Evolutionary conservation across 139 green algal species (phyloP), one percentile per base, ranked within the genome.

Genomic region (Picochlorum costavermella): DNA sequence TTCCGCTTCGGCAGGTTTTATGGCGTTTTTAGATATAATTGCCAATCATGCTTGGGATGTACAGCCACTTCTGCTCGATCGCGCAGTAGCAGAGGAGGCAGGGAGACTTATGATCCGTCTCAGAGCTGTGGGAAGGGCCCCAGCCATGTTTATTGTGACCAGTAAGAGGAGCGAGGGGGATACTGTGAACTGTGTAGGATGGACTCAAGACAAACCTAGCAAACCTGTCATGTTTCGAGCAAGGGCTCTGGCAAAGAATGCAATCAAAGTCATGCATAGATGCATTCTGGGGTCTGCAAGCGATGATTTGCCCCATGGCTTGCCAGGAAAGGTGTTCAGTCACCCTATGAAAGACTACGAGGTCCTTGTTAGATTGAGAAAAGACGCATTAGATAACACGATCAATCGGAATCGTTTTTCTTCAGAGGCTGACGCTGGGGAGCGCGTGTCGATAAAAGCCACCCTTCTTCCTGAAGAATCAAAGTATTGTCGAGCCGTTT

Each of bases 11-110:
- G 40, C 80, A 67, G 86, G 85, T 30, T 82, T 94, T 16, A 59
- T 90, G n/a, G 67, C 72, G 23, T 88, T 90, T 68, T 76, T 94
- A 48, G 63, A 81, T 11, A 71, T 90, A 64, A 67, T 93, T 45
- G 62, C 61, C 3, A 49, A 60, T 28, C 80, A 87, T 69, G 76
- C 84, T 25, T 93, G 84, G 84, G 12, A 29, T 0, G 50, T 71
- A 6, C 48, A 65, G 6, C 81, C 86, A 3, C 74, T 94, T 46
- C 43, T 91, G 11, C 68, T 90, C 3, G 84, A 90, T 74, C 79
- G 81, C 26, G 3, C 33, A 4, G 29, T 63, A 6, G 20, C 44
- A 3, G 74, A 85, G 62, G 59, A 46, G 36, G 37, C 46, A 62
- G 49, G 44, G 65, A 50, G 49, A 30, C 17, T 33, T 12, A 1